Evolutionary conservation across 78 protist species (phyloP).

Genomic region (Diacronema lutheri): DNA sequence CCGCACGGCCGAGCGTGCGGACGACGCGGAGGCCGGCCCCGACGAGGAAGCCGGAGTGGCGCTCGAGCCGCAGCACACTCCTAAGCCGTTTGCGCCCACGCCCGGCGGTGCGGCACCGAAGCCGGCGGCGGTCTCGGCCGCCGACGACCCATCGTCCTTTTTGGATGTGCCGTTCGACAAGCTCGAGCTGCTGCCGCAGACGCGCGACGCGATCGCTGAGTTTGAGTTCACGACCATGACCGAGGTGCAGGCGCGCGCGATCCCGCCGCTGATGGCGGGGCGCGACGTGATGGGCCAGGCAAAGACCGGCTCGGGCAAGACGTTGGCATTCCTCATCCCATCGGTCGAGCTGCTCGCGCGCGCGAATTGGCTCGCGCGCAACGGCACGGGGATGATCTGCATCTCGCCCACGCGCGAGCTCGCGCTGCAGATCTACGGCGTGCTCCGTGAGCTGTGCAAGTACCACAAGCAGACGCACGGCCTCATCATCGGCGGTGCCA

Average conservation of each 20-base stretch:
- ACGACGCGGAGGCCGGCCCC: too few species aligned
- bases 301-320: constrained; percentile 95
- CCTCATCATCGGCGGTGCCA: constrained; percentile 88
- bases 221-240: constrained; percentile 79
- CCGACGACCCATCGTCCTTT: background rate
- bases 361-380: constrained; percentile 49
- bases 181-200: constrained; percentile 56
- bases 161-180: constrained; percentile 27
- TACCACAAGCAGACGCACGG: constrained; percentile 82
- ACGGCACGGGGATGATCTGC: constrained; percentile 78
- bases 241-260: constrained; percentile 81
- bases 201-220: constrained; percentile 63
- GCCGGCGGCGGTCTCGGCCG: background rate
- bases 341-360: constrained; percentile 79
- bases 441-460: constrained; percentile 58
- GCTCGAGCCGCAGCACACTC: too few species aligned
- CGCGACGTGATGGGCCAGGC: constrained; percentile 92
- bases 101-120: too few species aligned
- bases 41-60: too few species aligned
- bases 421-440: constrained; percentile 89
- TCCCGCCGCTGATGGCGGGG: constrained; percentile 88
- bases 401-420: constrained; percentile 92
- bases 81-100: too few species aligned
- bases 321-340: constrained; percentile 95
- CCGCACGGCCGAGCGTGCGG: too few species aligned